These are phyloP conservation scores for Dioscorea zingiberensis DNA, from an alignment of 106 monocot species.

Conservation along the genomic window DNA sequence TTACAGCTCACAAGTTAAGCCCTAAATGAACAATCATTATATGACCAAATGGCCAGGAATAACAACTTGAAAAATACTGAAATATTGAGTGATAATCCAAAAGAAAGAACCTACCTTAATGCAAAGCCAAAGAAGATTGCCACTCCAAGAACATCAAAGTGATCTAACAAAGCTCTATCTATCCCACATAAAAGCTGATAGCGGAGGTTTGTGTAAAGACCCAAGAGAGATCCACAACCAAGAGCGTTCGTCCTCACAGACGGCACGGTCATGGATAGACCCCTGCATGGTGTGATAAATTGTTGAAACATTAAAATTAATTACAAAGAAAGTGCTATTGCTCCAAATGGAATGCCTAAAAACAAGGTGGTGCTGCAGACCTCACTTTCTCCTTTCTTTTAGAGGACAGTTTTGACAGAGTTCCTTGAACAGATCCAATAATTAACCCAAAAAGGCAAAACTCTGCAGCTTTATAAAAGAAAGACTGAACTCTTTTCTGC, in stretches of 20 bases:
- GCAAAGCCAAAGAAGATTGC: slow-evolving; percentile 54
- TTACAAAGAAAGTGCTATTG: too few relatives aligned
- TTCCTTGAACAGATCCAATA: slow-evolving; percentile 74
- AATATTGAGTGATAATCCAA: too few relatives aligned
- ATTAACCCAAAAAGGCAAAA: slow-evolving; percentile 63
- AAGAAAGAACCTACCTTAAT: slow-evolving; percentile 38
- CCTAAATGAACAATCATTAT: too few relatives aligned
- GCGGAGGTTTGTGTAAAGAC: slow-evolving; percentile 87
- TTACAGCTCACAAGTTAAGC: too few relatives aligned
- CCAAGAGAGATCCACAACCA: slow-evolving; percentile 95
- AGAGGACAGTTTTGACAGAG: slow-evolving; percentile 48
- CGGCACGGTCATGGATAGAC: slow-evolving; percentile 78
- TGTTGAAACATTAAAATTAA: too few relatives aligned
- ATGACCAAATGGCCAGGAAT: too few relatives aligned
- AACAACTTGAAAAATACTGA: too few relatives aligned
- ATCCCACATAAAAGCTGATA: slow-evolving; percentile 86
- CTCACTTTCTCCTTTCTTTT: slow-evolving; percentile 55
- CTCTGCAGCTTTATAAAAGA: slow-evolving; percentile 84
- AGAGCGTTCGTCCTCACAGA: slow-evolving; percentile 69
- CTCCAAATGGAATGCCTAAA: background rate
- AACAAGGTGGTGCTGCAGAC: slow-evolving; percentile 13
- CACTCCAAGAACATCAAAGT: slow-evolving; percentile 90
- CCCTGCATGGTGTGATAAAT: slow-evolving; percentile 5
- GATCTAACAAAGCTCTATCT: slow-evolving; percentile 67
- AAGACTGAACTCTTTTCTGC: slow-evolving; percentile 73